Conservation (phyloP, 495 filamentous ascomycete species). For the Aspergillus indologenus region DNA sequence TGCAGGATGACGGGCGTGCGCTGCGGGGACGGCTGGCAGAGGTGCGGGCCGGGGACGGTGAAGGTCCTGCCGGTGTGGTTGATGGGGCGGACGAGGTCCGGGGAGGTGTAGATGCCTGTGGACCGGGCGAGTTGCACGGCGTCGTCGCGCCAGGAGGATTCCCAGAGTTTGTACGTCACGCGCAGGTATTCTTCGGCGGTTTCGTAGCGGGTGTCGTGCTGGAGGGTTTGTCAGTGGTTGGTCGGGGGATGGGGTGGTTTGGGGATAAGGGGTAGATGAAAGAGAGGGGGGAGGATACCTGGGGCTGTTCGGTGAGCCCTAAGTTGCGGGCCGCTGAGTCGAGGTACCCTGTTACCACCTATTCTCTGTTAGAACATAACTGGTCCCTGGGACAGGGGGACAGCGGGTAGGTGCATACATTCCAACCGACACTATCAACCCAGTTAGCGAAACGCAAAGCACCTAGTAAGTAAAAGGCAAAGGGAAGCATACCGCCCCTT, state of each 20-base stretch:
- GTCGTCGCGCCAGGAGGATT: constrained; percentile 67
- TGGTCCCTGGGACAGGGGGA: too few species aligned
- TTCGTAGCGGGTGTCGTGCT: constrained; percentile 67
- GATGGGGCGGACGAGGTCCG: constrained; percentile 57
- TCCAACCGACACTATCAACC: constrained; percentile 61
- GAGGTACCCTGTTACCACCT: constrained; percentile 65
- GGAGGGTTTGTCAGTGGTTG: too few species aligned
- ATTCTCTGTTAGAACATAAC: too few species aligned
- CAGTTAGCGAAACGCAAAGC: too few species aligned
- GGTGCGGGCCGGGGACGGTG: constrained; percentile 61
- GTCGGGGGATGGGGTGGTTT: neutral
- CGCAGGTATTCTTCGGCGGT: constrained; percentile 66
- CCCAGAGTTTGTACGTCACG: constrained; percentile 67
- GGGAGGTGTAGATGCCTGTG: constrained; percentile 57
- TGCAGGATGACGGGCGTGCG: constrained; percentile 64
- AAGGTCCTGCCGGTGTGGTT: constrained; percentile 67
- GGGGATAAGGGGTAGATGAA: too few species aligned
- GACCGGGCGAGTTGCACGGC: constrained; percentile 57
- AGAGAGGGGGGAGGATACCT: constrained; percentile 22
- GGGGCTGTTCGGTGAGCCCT: constrained; percentile 50
- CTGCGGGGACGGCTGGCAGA: constrained; percentile 62
- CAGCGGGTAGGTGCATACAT: constrained; percentile 31
- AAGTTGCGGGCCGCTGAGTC: constrained; percentile 65
- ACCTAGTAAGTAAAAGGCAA: too few species aligned
- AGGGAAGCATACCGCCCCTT: constrained; percentile 50